Percentiles rank a stretch among this genome's conserved stretches.
phyloP scores from a whole-genome alignment of 495 filamentous ascomycete genomes.

The Poronia punctata region DNA sequence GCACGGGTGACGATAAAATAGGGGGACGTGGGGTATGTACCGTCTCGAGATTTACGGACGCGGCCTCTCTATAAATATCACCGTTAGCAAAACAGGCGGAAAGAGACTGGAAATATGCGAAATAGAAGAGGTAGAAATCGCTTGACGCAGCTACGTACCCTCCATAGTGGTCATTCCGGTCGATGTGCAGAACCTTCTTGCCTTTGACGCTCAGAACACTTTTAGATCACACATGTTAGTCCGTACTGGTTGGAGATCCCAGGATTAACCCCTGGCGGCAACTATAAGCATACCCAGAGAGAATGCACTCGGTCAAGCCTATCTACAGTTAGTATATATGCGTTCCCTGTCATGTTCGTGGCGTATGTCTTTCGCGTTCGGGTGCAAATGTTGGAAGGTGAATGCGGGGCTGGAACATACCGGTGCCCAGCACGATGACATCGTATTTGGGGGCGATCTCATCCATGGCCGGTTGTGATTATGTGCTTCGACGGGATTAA shows the following conservation, averaged over 20 bases:
- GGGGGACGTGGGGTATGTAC: conserved; percentile 43
- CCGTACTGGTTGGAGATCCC: not conserved
- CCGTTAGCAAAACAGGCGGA: conserved; percentile 18
- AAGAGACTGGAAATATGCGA: not conserved
- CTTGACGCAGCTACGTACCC: conserved; percentile 54
- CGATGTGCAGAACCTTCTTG: conserved; percentile 97
- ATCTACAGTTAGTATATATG: conserved; percentile 10
- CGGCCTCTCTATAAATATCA: conserved; percentile 61
- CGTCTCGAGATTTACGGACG: conserved; percentile 88
- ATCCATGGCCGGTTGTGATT: conserved; percentile 57
- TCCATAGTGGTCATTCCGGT: conserved; percentile 98
- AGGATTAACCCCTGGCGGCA: conserved; percentile 1
- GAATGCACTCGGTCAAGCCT: conserved; percentile 97
- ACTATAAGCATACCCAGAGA: conserved; percentile 68
- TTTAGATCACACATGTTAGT: conserved; percentile 11
- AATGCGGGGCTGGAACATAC: conserved; percentile 48
- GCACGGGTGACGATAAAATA: too few species aligned
- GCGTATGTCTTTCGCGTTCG: not conserved
- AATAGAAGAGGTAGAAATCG: conserved; percentile 4
- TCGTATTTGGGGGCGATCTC: conserved; percentile 97
- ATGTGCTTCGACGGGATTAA: not conserved
- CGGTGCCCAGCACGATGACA: conserved; percentile 95
- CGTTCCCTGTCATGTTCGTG: conserved; percentile 5
- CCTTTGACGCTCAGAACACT: conserved; percentile 97
- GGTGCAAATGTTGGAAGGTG: conserved; percentile 21